Percentiles rank a stretch among this genome's conserved stretches.
Evolutionary conservation across 352 stramenopile species (phyloP).

Genomic region (Phytopythium montanum): DNA sequence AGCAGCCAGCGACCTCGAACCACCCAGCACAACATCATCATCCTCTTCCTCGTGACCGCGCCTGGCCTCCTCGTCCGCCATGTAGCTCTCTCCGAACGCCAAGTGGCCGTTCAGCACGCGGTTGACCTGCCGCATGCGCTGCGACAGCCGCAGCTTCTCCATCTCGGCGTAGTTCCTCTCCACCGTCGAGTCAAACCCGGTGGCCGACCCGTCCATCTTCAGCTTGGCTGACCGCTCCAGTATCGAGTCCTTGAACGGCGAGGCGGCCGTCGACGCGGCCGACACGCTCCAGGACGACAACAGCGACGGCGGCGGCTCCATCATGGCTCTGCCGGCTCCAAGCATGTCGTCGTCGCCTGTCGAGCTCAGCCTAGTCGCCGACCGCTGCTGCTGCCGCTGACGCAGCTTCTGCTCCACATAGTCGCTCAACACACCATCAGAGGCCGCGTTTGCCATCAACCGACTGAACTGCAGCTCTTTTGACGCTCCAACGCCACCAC

Average conservation of each 20-base stretch:
- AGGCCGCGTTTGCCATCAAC: slow-evolving; percentile 50
- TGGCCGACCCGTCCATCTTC: not conserved
- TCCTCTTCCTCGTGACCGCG: not conserved
- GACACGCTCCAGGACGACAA: slow-evolving; percentile 23
- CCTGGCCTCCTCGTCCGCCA: slow-evolving; percentile 14
- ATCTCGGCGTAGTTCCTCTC: slow-evolving; percentile 56
- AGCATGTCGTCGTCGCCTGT: not conserved
- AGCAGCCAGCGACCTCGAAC: not conserved
- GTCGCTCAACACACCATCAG: slow-evolving; percentile 49
- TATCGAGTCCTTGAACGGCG: slow-evolving; percentile 32
- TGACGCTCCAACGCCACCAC: not conserved
- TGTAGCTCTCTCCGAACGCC: slow-evolving; percentile 49
- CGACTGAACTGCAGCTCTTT: slow-evolving; percentile 25
- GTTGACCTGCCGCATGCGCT: slow-evolving; percentile 68
- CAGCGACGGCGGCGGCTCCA: slow-evolving; percentile 43
- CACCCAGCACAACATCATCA: not conserved
- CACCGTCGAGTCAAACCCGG: slow-evolving; percentile 21
- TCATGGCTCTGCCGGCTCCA: slow-evolving; percentile 3
- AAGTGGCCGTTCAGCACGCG: slow-evolving; percentile 59
- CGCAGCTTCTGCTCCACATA: slow-evolving; percentile 68
- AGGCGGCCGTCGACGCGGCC: slow-evolving; percentile 10
- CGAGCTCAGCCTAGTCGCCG: not conserved
- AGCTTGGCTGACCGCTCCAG: slow-evolving; percentile 9
- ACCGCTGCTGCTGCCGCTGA: slow-evolving; percentile 16
- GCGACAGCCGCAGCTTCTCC: slow-evolving; percentile 59